A percentile compares a stretch with the other conserved stretches of the same genome.
Evolutionary conservation across 106 monocot species (phyloP).

Genomic region (Dendrobium huoshanense): DNA sequence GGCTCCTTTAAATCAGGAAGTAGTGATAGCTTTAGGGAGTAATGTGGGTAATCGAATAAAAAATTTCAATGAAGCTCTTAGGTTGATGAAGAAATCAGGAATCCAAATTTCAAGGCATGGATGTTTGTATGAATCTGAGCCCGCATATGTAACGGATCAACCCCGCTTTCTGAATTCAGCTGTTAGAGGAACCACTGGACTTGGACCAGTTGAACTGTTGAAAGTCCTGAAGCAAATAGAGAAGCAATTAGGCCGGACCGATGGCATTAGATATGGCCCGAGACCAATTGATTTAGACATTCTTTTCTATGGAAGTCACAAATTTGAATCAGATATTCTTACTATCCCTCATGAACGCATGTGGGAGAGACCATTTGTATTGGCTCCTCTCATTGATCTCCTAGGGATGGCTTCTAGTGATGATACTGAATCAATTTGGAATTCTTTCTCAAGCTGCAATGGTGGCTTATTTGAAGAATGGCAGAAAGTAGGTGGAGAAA

Average conservation of each 20-base stretch:
- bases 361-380: conserved; percentile 85
- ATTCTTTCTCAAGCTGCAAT: conserved; percentile 43
- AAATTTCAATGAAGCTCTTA: conserved; percentile 62
- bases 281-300: conserved; percentile 93
- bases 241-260: conserved; percentile 61
- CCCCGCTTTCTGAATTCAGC: conserved; percentile 88
- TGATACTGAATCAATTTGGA: conserved; percentile 61
- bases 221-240: conserved; percentile 70
- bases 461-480: conserved; percentile 66
- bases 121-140: conserved; percentile 71
- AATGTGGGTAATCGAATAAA: conserved; percentile 76
- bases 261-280: conserved; percentile 89
- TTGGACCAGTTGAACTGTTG: conserved; percentile 62
- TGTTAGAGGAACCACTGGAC: conserved; percentile 61
- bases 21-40: conserved; percentile 87
- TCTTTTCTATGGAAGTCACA: conserved; percentile 60
- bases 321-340: conserved; percentile 51
- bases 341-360: conserved; percentile 77
- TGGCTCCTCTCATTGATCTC: conserved; percentile 86
- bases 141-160: conserved; percentile 91
- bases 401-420: conserved; percentile 45
- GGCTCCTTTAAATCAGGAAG: conserved; percentile 39
- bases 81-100: conserved; percentile 69
- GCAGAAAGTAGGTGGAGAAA: conserved; percentile 74
- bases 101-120: conserved; percentile 57